These are phyloP conservation scores for Parachaetomium inaequale DNA, from an alignment of 495 filamentous ascomycete species.

Conservation along the genomic window DNA sequence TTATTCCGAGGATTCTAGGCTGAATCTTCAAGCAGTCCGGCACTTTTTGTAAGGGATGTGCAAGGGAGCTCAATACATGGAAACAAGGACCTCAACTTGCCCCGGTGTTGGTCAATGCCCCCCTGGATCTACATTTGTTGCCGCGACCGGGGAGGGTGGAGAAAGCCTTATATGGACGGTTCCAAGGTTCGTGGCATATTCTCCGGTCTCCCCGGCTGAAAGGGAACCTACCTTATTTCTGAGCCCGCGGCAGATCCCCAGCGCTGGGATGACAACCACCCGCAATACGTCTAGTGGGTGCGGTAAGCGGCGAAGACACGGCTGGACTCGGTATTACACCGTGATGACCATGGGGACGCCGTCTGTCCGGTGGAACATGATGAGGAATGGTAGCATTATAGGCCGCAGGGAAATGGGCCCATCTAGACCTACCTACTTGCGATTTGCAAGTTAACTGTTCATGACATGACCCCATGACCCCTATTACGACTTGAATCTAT, in stretches of 20 bases:
- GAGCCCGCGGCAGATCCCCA: background rate
- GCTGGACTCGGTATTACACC: background rate
- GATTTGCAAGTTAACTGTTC: too few species aligned
- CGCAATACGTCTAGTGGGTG: background rate
- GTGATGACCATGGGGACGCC: background rate
- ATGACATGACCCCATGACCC: too few species aligned
- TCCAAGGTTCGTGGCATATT: background rate
- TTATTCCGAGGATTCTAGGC: constrained; percentile 4
- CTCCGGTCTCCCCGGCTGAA: background rate
- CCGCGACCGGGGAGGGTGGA: background rate
- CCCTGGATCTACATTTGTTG: background rate
- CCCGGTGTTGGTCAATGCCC: background rate
- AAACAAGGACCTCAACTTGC: background rate
- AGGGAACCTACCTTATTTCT: background rate
- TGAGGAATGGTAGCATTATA: too few species aligned
- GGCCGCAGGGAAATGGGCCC: too few species aligned
- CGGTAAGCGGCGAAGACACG: background rate
- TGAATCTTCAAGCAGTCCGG: constrained; percentile 3
- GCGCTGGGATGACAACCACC: background rate
- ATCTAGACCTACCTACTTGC: too few species aligned
- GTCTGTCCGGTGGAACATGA: background rate
- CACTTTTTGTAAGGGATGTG: background rate
- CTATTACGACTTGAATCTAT: too few species aligned
- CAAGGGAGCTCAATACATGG: background rate
- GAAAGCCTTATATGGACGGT: background rate